These are phyloP conservation scores for Aurifilum marmelostoma DNA, from an alignment of 2,329 filamentous ascomycete species.

Conservation along the genomic window DNA sequence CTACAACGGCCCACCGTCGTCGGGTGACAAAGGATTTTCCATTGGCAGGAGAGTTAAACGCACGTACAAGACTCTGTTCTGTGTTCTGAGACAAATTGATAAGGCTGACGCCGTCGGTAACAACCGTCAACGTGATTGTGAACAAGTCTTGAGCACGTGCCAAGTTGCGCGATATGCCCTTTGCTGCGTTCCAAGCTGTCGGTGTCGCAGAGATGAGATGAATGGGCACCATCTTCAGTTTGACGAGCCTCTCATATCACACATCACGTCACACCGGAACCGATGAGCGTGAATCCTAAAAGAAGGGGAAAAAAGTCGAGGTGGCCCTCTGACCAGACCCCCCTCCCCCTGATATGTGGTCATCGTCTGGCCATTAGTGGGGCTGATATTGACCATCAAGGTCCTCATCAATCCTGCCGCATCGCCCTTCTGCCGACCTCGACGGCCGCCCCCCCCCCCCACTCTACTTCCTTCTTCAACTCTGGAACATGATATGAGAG, in stretches of 20 bases:
- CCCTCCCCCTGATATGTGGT: background rate
- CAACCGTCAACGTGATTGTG: background rate
- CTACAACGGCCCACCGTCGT: background rate
- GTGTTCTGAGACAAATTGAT: background rate
- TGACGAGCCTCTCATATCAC: background rate
- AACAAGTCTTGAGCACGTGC: background rate
- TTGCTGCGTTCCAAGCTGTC: background rate
- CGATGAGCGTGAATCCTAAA: background rate
- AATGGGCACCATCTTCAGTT: background rate
- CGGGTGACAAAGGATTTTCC: background rate
- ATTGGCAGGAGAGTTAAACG: background rate
- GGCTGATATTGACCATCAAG: conserved; percentile 13
- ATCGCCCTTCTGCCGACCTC: background rate
- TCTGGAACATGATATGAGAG: background rate
- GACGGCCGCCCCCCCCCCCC: background rate
- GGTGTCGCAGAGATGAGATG: background rate
- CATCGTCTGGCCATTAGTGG: background rate
- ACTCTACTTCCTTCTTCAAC: background rate
- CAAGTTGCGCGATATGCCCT: background rate
- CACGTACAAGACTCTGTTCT: background rate
- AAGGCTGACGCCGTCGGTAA: background rate
- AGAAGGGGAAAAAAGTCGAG: background rate
- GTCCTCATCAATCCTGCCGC: background rate
- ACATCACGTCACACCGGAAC: background rate
- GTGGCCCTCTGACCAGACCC: background rate